Evolutionary conservation across 345 rosid genomes (phyloP).

Genomic region (Excoecaria agallocha): DNA sequence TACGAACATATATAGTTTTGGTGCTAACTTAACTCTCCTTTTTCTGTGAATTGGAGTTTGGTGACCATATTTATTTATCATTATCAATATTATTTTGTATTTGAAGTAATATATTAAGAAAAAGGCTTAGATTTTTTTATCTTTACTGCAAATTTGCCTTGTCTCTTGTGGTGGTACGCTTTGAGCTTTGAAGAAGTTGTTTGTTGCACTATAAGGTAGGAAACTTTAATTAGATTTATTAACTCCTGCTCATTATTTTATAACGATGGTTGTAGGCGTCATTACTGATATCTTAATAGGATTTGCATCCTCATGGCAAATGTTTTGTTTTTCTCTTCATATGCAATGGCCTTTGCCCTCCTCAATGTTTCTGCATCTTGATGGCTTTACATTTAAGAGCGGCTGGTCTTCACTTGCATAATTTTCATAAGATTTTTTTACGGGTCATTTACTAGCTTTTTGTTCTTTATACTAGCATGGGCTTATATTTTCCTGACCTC

Average conservation of each 20-base stretch:
- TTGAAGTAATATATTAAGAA: not conserved
- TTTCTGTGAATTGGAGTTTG: not conserved
- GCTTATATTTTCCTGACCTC: not conserved
- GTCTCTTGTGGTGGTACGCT: not conserved
- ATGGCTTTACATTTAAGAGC: not conserved
- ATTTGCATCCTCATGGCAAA: not conserved
- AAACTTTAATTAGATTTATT: constrained; percentile 16
- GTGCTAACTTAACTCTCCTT: not conserved
- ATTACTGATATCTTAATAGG: not conserved
- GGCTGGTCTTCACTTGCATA: not conserved
- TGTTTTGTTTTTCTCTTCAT: not conserved
- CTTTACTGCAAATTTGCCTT: constrained; percentile 6
- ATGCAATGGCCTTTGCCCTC: not conserved
- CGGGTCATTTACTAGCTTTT: not conserved
- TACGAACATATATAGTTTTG: not conserved
- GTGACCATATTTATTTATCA: no score
- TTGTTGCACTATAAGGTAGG: constrained; percentile 40
- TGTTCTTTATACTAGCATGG: not conserved
- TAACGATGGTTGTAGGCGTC: not conserved
- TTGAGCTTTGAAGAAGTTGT: not conserved
- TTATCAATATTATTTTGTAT: no score
- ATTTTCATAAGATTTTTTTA: no score
- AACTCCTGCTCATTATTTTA: not conserved
- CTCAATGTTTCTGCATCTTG: not conserved
- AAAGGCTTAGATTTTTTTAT: not conserved